A percentile compares a stretch with the other conserved stretches of the same genome.
phyloP scores from a whole-genome alignment of 768 basidiomycete species.

The Boletus rubroflammeus region DNA sequence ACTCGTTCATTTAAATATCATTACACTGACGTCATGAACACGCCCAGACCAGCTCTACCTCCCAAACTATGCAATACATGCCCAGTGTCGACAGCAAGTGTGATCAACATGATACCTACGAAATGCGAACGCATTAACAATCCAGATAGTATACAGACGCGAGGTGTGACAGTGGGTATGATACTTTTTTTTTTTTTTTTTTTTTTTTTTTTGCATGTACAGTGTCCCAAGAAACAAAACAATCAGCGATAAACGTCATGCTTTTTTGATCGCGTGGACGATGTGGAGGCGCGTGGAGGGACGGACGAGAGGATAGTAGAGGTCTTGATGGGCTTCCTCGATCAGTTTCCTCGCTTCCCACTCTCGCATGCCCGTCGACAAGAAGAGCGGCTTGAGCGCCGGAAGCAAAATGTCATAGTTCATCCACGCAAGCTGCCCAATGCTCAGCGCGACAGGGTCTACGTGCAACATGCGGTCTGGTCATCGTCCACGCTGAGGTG shows the following conservation, averaged over 20 bases:
- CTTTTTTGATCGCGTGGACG: conserved; percentile 47
- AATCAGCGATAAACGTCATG: conserved; percentile 1
- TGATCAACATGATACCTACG: conserved; percentile 33
- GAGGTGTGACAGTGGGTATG: conserved; percentile 15
- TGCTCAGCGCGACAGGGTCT: conserved; percentile 59
- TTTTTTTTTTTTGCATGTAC: conserved; percentile 10
- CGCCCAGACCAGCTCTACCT: neutral
- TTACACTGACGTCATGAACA: conserved; percentile 10
- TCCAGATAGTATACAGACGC: conserved; percentile 35
- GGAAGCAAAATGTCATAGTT: conserved; percentile 64
- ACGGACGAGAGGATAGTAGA: conserved; percentile 55
- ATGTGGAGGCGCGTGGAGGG: conserved; percentile 56
- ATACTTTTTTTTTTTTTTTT: conserved; percentile 33
- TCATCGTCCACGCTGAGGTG: conserved; percentile 10
- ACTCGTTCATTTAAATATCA: conserved; percentile 10
- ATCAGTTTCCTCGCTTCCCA: conserved; percentile 54
- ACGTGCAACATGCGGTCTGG: conserved; percentile 5
- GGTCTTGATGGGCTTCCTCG: conserved; percentile 58
- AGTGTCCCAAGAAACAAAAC: conserved; percentile 19
- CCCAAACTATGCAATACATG: conserved; percentile 8
- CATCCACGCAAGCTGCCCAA: conserved; percentile 74
- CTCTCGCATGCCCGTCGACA: conserved; percentile 49
- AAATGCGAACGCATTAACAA: conserved; percentile 89
- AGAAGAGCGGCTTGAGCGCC: conserved; percentile 57
- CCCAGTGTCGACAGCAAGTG: neutral